These are phyloP conservation scores for Phytophthora vignae DNA, from an alignment of 352 stramenopile genomes.

Conservation along the genomic window DNA sequence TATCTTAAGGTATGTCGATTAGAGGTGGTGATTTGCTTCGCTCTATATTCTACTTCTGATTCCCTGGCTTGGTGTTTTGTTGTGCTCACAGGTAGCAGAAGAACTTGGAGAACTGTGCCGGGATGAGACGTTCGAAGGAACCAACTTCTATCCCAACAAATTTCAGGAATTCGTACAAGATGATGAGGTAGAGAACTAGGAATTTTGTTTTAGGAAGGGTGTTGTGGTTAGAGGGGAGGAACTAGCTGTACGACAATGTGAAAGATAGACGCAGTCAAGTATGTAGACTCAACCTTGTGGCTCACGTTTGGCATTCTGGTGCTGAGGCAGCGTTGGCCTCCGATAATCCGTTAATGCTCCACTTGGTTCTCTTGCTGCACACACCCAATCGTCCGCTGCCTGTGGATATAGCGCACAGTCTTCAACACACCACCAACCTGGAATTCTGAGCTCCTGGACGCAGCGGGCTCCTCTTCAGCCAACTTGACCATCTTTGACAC, in stretches of 20 bases:
- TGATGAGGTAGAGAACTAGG: slow-evolving; percentile 26
- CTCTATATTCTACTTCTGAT: neutral
- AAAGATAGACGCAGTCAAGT: slow-evolving; percentile 29
- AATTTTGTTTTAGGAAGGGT: slow-evolving; percentile 9
- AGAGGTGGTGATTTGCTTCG: neutral
- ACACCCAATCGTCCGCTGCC: slow-evolving; percentile 23
- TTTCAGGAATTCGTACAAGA: slow-evolving; percentile 72
- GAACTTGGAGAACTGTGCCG: slow-evolving; percentile 93
- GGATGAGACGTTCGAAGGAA: slow-evolving; percentile 96
- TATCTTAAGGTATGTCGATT: slow-evolving; percentile 88
- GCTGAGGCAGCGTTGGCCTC: neutral
- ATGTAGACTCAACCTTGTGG: slow-evolving; percentile 10
- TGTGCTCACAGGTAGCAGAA: slow-evolving; percentile 86
- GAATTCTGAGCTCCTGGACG: slow-evolving; percentile 30
- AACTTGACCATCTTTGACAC: slow-evolving; percentile 74
- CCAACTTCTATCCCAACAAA: slow-evolving; percentile 95
- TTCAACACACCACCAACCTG: slow-evolving; percentile 43
- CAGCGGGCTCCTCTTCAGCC: slow-evolving; percentile 21
- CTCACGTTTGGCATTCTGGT: slow-evolving; percentile 21
- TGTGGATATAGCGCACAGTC: slow-evolving; percentile 43
- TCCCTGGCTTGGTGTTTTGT: slow-evolving; percentile 3
- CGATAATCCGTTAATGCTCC: slow-evolving; percentile 22
- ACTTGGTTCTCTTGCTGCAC: slow-evolving; percentile 38
- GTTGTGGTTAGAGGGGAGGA: slow-evolving; percentile 10
- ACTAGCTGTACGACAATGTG: slow-evolving; percentile 13